Evolutionary conservation across 2,329 filamentous ascomycete species (phyloP).

Genomic region (Aspergillus calidoustus): DNA sequence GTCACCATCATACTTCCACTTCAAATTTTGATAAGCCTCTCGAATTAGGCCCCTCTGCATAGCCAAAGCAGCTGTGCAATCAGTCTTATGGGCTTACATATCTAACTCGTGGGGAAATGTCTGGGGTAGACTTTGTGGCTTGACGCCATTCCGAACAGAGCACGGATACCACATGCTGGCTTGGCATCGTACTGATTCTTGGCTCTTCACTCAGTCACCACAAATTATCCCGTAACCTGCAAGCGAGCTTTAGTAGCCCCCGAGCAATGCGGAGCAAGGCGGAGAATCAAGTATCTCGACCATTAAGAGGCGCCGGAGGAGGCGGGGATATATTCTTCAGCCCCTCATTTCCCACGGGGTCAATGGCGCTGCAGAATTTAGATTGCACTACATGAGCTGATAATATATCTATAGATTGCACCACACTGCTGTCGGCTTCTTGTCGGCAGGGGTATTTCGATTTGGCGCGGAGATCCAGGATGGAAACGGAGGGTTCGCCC

Average conservation of each 20-base stretch:
- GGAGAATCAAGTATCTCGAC: too few species aligned
- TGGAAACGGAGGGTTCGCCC: neutral
- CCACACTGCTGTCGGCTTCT: neutral
- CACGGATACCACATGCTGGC: constrained; percentile 4
- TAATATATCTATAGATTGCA: neutral
- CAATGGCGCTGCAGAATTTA: neutral
- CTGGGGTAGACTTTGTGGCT: neutral
- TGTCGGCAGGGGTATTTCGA: neutral
- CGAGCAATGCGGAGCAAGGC: neutral
- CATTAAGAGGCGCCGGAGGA: neutral
- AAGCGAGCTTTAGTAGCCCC: neutral
- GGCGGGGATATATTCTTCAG: neutral
- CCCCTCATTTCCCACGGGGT: neutral
- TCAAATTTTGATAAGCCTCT: too few species aligned
- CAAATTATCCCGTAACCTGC: too few species aligned
- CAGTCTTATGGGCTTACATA: too few species aligned
- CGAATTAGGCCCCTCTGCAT: too few species aligned
- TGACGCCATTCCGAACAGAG: constrained; percentile 18
- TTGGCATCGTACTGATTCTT: too few species aligned
- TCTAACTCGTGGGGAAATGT: too few species aligned
- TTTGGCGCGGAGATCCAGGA: neutral
- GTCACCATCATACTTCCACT: too few species aligned
- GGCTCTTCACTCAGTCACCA: too few species aligned
- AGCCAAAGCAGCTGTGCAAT: too few species aligned
- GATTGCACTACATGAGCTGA: neutral